Evolutionary conservation across 83 land plant genomes (phyloP).

Genomic region (Picea engelmannii): DNA sequence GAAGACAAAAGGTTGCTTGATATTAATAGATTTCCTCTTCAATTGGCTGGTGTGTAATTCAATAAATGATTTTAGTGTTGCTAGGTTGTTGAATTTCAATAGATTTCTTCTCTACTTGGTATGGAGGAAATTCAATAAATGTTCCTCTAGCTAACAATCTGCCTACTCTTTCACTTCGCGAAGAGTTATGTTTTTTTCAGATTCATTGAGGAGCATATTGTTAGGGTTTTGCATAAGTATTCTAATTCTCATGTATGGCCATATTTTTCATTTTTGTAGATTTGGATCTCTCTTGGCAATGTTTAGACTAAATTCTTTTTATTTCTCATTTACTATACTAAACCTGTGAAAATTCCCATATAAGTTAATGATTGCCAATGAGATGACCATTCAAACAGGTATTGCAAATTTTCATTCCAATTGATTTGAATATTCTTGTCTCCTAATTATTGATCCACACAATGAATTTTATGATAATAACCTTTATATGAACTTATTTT

Average conservation of each 20-base stretch:
- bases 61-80: no score
- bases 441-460: neutral
- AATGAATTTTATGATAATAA: neutral
- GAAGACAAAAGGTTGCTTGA: no score
- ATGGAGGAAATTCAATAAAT: no score
- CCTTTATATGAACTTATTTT: neutral
- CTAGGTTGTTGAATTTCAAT: no score
- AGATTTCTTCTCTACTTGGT: no score
- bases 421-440: neutral
- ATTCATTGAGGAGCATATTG: slow-evolving; percentile 7
- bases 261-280: neutral
- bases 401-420: neutral
- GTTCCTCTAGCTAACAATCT: neutral
- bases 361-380: neutral
- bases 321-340: neutral
- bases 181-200: slow-evolving; percentile 5
- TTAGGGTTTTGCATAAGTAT: slow-evolving; percentile 3
- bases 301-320: neutral
- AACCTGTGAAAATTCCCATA: neutral
- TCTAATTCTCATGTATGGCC: neutral
- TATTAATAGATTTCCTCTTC: no score
- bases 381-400: neutral
- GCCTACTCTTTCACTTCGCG: neutral
- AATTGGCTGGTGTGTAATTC: no score
- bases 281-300: neutral